Conservation (phyloP, 768 basidiomycete genomes). For the Trametes gibbosa region DNA sequence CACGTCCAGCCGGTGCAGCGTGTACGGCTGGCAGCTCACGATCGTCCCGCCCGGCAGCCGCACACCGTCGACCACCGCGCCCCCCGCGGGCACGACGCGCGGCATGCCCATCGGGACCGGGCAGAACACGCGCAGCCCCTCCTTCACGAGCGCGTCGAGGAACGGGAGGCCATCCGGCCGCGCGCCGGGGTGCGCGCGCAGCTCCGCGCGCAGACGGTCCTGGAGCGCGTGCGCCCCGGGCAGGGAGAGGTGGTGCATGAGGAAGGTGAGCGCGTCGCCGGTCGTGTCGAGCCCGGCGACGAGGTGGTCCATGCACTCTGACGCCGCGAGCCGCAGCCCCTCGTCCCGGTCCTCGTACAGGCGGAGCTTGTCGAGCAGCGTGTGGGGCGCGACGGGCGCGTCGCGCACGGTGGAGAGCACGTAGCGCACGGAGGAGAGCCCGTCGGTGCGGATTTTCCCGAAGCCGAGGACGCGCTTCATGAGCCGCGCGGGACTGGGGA, state of each 20-base stretch:
- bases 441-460: background rate
- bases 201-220: slow-evolving; percentile 20
- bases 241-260: slow-evolving; percentile 24
- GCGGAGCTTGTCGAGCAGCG: slow-evolving; percentile 20
- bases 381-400: slow-evolving; percentile 13
- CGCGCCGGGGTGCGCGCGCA: slow-evolving; percentile 60
- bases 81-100: slow-evolving; percentile 79
- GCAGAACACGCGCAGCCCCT: slow-evolving; percentile 85
- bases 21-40: slow-evolving; percentile 93
- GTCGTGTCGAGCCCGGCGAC: slow-evolving; percentile 25
- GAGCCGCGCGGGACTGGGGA: slow-evolving; percentile 3
- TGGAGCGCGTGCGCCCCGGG: slow-evolving; percentile 13
- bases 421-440: slow-evolving; percentile 8
- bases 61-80: slow-evolving; percentile 85
- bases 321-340: slow-evolving; percentile 9
- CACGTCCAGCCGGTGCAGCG: slow-evolving; percentile 73
- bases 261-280: slow-evolving; percentile 25
- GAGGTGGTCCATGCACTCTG: slow-evolving; percentile 25
- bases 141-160: slow-evolving; percentile 88
- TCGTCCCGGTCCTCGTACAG: background rate
- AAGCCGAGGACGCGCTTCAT: background rate
- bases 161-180: slow-evolving; percentile 90
- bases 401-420: slow-evolving; percentile 11
- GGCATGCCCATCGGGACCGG: slow-evolving; percentile 95
- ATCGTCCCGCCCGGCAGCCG: slow-evolving; percentile 88